Conservation (phyloP, 2,329 filamentous ascomycete genomes). For the Apiospora rasikravindrae region DNA sequence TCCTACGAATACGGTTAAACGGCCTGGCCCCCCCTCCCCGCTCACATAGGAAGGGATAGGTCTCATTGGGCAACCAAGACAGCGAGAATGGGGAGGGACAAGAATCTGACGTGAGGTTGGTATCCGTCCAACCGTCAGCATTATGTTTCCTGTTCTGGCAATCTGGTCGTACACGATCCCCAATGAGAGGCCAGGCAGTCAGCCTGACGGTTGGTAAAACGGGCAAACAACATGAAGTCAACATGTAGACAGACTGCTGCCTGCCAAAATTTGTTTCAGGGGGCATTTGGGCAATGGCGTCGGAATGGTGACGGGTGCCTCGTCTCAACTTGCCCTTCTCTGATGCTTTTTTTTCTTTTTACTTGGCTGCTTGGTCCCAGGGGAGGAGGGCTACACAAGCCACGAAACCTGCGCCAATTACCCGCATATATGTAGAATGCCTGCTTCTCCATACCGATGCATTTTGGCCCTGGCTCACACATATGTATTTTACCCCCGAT, state of each 20-base stretch:
- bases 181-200: slow-evolving; percentile 2
- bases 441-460: not conserved
- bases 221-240: not conserved
- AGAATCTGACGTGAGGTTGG: slow-evolving; percentile 22
- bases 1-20: slow-evolving; percentile 12
- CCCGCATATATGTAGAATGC: not conserved
- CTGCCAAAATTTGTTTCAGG: not conserved
- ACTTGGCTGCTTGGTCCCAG: not conserved
- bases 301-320: not conserved
- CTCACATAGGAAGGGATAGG: not conserved
- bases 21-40: not conserved
- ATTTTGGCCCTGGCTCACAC: not conserved
- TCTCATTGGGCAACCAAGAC: not conserved
- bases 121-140: slow-evolving; percentile 17
- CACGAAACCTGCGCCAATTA: not conserved
- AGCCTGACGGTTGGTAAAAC: not conserved
- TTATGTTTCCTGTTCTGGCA: not conserved
- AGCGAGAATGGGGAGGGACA: slow-evolving; percentile 15
- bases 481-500: not conserved
- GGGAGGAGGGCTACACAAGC: not conserved
- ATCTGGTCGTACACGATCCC: not conserved
- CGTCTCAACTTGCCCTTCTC: slow-evolving; percentile 1
- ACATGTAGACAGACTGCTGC: too few relatives aligned
- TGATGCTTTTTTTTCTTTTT: not conserved
- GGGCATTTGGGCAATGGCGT: not conserved